Evolutionary conservation across 495 filamentous ascomycete genomes (phyloP), one percentile per base, ranked within the genome.

Genomic region (Penicillium taxi): DNA sequence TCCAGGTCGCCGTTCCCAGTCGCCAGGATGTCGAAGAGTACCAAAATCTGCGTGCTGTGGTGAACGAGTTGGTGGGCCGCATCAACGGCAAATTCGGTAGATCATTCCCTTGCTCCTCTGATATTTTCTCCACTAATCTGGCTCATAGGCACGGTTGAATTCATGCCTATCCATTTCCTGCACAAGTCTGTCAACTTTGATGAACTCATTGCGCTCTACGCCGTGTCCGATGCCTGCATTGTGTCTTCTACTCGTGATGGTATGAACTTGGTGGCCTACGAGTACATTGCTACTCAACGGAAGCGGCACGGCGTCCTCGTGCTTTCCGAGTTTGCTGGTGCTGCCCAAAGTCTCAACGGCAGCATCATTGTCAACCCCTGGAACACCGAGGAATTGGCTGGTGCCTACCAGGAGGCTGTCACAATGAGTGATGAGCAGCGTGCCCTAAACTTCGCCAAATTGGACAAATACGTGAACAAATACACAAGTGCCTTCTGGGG

Each of bases 401-500:
- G 84, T 47, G 83, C 90, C 4, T 93, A 96, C 47, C 84, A 94
- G 57, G 84, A 93, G 47, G 86, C 90, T 7, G 87, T 96, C 27
- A 94, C 87, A 21, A 94, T 96, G 81, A 79, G 80, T 20, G 77
- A 86, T 18, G 87, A 94, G 61, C 82, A 87, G 63, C 75, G 88
- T 22, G 78, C 79, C 34, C 66, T 81, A 16, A 94, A 94, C 59
- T 95, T 84, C 60, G 75, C 80, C 53, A 95, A 94, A 58, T 64
- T 96, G 46, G 82, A 90, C 49, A 81, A 81, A 66, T 96, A 96
- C 49, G 87, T 96, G 31, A 91, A 86, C 55, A 95, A 94, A 56
- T 96, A 96, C 59, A 96, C 90, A 0, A 93, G 86, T 61, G 84
- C 89, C 8, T 96, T 93, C 78, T 98, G 90, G 90, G 91, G 90